Evolutionary conservation across 139 green algal genomes (phyloP).

Genomic region (Chlamydomonas sphaeroides): DNA sequence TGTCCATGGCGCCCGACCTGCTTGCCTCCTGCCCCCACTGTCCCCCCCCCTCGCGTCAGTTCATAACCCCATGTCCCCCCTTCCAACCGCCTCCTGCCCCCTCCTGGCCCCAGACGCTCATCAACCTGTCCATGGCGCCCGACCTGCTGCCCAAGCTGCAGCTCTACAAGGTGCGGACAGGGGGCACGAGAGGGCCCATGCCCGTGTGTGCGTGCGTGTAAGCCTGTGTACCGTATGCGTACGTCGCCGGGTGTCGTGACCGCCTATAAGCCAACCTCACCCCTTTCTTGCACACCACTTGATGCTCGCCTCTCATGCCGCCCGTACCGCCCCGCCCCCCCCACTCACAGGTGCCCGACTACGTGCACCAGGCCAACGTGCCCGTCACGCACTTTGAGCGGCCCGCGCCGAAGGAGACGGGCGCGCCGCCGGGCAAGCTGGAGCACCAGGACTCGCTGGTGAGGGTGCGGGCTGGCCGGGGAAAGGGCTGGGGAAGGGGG

Average conservation of each 20-base stretch:
- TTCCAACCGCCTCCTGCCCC: too few relatives aligned
- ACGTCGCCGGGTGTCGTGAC: too few relatives aligned
- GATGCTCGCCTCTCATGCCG: too few relatives aligned
- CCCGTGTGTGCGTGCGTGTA: too few relatives aligned
- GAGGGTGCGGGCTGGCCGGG: background rate
- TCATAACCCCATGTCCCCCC: too few relatives aligned
- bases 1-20: constrained; percentile 48
- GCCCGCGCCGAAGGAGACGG: background rate
- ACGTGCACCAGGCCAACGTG: constrained; percentile 58
- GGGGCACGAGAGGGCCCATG: too few relatives aligned
- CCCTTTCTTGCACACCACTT: too few relatives aligned
- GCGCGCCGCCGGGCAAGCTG: background rate
- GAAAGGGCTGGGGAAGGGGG: background rate
- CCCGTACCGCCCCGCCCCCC: background rate
- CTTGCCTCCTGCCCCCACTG: too few relatives aligned
- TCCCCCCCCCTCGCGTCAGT: too few relatives aligned
- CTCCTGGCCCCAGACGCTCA: constrained; percentile 44
- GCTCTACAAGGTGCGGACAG: constrained; percentile 53
- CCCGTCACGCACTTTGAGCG: constrained; percentile 53
- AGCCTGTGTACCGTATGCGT: too few relatives aligned
- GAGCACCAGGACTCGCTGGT: constrained; percentile 29
- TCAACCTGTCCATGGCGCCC: constrained; percentile 57
- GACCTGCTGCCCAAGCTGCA: constrained; percentile 48
- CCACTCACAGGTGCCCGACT: constrained; percentile 43
- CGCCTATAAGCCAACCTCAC: too few relatives aligned